A percentile compares a stretch with the other conserved stretches of the same genome.
These are phyloP conservation scores for Eucalyptus regnans DNA, from an alignment of 345 rosid genomes.

Conservation along the genomic window DNA sequence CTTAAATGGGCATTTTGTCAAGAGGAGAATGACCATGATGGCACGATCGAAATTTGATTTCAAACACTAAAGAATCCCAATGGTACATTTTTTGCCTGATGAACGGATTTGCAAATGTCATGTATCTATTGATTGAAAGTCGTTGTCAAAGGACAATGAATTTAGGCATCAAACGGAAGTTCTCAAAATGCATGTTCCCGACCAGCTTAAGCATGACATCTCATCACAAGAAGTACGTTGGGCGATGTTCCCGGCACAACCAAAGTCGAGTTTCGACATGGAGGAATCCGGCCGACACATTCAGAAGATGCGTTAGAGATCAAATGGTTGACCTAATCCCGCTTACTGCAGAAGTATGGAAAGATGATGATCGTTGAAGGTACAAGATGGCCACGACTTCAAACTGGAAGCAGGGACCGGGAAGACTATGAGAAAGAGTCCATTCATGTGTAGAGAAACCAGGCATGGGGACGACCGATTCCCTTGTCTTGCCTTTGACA, in stretches of 20 bases:
- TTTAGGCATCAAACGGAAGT: not conserved
- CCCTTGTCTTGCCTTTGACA: not conserved
- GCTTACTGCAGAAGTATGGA: not conserved
- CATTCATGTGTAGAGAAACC: not conserved
- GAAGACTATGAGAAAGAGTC: not conserved
- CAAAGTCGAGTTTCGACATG: not conserved
- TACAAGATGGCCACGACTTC: not conserved
- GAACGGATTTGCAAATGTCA: not conserved
- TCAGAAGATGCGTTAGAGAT: fast-evolving
- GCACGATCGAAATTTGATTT: not conserved
- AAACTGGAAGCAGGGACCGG: not conserved
- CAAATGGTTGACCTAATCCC: not conserved
- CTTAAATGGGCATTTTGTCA: not conserved
- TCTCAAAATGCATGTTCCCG: not conserved
- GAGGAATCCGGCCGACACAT: no score
- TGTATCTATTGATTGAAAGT: not conserved
- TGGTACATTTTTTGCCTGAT: not conserved
- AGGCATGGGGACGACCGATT: not conserved
- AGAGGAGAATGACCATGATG: not conserved
- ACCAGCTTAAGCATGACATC: not conserved
- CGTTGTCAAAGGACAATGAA: not conserved
- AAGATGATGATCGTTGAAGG: not conserved
- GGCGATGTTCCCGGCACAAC: not conserved
- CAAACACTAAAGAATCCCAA: not conserved
- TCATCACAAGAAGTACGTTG: not conserved